Base-by-base conservation (phyloP, 345 rosid genomes). In the Reutealis trisperma region DNA sequence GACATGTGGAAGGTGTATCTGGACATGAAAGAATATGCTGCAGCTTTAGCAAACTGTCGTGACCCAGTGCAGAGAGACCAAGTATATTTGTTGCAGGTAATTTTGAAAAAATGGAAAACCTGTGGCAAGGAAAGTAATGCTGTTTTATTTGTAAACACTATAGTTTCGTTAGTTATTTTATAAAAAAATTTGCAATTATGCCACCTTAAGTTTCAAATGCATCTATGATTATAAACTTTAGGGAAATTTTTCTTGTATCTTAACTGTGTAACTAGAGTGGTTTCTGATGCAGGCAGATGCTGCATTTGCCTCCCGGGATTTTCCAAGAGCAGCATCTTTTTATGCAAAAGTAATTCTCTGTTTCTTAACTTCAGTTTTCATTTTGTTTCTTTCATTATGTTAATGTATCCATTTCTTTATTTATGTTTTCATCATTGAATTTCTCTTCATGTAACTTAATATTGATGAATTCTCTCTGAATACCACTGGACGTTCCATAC, bases 1-100 rank as follows among this genome's bases (percentile, higher is more conserved):
- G 97, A 94, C 85, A 96, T 96, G 99, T 96, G 99, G 99, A 96
- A 91, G 91, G 97, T 96, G 73, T 90, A 96, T 85, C 88, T 94
- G 78, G 93, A 94, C 86, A 86, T 96, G 92, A 96, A 90, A 82
- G 97, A 87, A 76, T 96, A 89, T 86, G 94, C 97, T 86, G 94
- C 99, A 75, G 94, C 97, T 78, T 87, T 96, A 83, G 97, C 92
- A 55, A 91, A 89, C 78, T 91, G 97, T 74, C 93, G 90, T 68
- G 98, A 92, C 78, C 94, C 94, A 37, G 88, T 94, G 77, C 99
- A 96, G 73, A 92, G 97, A 79, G 98, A 96, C 84, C 99, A 91
- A 91, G 94, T 96, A 70, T 94, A 96, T 84, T 88, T 94, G 73
- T 93, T 92, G 85, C 99, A 92, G 98, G 99, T 96, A 63, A 85